A percentile compares a stretch with the other conserved stretches of the same genome.
Evolutionary conservation across 441 rosid species (phyloP).

Genomic region (Euphorbia corollata): DNA sequence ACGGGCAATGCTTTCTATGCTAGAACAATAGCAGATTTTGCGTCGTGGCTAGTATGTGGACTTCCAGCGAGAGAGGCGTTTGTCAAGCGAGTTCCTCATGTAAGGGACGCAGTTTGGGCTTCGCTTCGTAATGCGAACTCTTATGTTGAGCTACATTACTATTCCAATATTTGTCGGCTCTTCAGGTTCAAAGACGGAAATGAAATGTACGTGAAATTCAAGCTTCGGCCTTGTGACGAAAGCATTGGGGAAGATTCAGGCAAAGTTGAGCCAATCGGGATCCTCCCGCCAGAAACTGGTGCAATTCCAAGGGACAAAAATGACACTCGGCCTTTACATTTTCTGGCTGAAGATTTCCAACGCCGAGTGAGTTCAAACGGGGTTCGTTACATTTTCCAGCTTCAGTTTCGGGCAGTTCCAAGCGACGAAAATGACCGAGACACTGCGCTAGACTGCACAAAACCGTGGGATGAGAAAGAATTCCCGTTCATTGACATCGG

Average conservation of each 20-base stretch:
- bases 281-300: slow-evolving; percentile 81
- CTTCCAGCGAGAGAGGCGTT: slow-evolving; percentile 59
- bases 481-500: slow-evolving; percentile 49
- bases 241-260: slow-evolving; percentile 46
- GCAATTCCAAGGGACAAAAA: slow-evolving; percentile 56
- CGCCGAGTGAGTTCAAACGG: slow-evolving; percentile 41
- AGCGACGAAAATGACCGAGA: slow-evolving; percentile 36
- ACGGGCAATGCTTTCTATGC: slow-evolving; percentile 73
- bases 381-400: slow-evolving; percentile 48
- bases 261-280: slow-evolving; percentile 51
- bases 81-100: slow-evolving; percentile 48
- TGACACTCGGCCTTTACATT: slow-evolving; percentile 51
- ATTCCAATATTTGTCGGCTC: slow-evolving; percentile 56
- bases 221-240: slow-evolving; percentile 42
- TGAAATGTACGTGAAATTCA: slow-evolving; percentile 62
- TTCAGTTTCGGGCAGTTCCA: slow-evolving; percentile 42
- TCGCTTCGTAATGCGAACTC: slow-evolving; percentile 52
- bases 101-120: slow-evolving; percentile 66
- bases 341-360: slow-evolving; percentile 59
- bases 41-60: slow-evolving; percentile 67
- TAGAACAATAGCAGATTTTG: slow-evolving; percentile 55
- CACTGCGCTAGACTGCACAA: slow-evolving; percentile 50
- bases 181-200: slow-evolving; percentile 47
- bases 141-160: slow-evolving; percentile 48
- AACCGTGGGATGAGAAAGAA: slow-evolving; percentile 53